Evolutionary conservation across 163 green algal species (phyloP), one percentile per base, ranked within the genome.

Genomic region (Prototheca cutis): DNA sequence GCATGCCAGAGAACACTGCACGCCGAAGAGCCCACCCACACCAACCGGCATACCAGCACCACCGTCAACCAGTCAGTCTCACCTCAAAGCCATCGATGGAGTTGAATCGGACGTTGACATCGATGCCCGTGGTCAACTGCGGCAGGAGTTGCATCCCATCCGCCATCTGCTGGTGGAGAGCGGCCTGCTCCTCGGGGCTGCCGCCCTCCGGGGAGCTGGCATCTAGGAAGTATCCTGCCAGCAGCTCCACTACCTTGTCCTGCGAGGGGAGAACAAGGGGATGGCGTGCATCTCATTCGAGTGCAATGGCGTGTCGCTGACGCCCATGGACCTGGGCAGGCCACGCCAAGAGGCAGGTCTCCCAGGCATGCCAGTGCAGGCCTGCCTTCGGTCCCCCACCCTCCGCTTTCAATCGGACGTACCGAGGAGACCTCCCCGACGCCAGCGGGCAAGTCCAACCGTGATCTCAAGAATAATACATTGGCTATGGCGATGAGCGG

Each of bases 81-180:
- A 57, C 51, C 52, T 84, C 73, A 61, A 79, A 79, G 13, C 65
- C 80, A 0, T 60, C 42, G 4, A 71, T 63, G 59, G 72, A 64
- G 58, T 81, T 61, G 67, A 96, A 97, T 6, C 82, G 76, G 4
- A 94, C 72, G 71, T 98, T 98, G 29, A 98, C 90, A 66, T 98
- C 92, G 25, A 93, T 72, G 24, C 87, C 86, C 3, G 81, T 93
- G 10, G 76, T 73, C 19, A 94, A 73, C 64, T 89, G 84, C 21
- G 84, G 79, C 31, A 95, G 71, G 55, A 81, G 61, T 3, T 55
- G 32, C 28, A 95, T 86, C 3, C 77, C 83, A 55, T 95, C 89
- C 2, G 31, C 55, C 18, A 95, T 61, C 58, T 91, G 91, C 52
- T 86, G 76, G 40, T 80, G 61, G 30, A 84, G 56, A 63, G 93